Percentiles rank a stretch among this genome's conserved stretches.
These are phyloP conservation scores for Canna indica DNA, from an alignment of 176 grass and related monocot genomes.

Conservation along the genomic window DNA sequence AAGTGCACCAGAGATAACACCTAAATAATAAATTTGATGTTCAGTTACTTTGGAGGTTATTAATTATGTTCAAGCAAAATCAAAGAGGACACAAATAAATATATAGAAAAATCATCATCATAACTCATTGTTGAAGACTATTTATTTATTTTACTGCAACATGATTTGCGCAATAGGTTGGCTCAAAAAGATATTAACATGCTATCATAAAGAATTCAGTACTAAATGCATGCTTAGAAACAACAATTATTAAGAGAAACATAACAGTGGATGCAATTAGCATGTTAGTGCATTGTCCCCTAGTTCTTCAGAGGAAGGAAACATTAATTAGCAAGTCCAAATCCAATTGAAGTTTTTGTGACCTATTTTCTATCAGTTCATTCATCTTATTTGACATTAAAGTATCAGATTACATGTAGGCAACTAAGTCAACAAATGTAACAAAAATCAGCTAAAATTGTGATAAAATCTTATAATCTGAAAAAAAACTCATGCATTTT, in stretches of 20 bases:
- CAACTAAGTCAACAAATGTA: background rate
- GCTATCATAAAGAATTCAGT: background rate
- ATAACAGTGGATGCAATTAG: background rate
- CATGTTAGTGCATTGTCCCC: background rate
- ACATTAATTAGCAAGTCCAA: background rate
- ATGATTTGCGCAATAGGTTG: background rate
- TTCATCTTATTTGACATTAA: background rate
- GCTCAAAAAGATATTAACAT: background rate
- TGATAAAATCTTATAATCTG: background rate
- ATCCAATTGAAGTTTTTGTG: background rate
- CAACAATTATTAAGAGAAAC: background rate
- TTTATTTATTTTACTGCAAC: no score
- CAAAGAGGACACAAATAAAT: background rate
- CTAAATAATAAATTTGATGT: constrained; percentile 18
- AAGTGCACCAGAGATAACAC: constrained; percentile 97
- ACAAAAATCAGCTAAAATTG: background rate
- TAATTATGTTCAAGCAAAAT: background rate
- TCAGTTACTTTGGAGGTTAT: background rate
- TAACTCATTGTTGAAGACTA: no score
- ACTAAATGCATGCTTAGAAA: background rate
- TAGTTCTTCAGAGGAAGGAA: background rate
- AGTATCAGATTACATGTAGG: background rate
- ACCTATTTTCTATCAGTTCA: background rate
- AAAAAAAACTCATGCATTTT: background rate
- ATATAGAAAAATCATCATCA: background rate